Conservation (phyloP, 768 basidiomycete species). For the Termitomyces sp. region DNA sequence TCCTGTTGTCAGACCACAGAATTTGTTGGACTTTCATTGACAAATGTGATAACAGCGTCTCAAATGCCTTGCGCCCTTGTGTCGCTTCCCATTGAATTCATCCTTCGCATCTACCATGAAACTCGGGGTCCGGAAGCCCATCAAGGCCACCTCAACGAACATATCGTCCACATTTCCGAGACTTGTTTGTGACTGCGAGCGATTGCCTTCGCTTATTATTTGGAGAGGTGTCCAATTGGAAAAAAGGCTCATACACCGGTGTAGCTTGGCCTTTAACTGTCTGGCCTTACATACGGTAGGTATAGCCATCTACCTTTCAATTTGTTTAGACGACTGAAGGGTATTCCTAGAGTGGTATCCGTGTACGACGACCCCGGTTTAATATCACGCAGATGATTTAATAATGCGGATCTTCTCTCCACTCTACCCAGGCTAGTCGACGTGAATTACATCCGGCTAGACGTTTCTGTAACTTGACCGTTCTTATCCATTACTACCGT, state of each 20-base stretch:
- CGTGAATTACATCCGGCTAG: not conserved
- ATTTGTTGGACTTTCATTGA: too few relatives aligned
- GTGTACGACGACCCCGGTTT: not conserved
- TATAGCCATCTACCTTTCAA: not conserved
- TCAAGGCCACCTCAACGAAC: too few relatives aligned
- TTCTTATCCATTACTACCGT: not conserved
- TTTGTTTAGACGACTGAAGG: not conserved
- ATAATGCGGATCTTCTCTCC: not conserved
- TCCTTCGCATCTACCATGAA: not conserved
- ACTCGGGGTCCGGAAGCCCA: not conserved
- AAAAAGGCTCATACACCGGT: not conserved
- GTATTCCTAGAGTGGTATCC: not conserved
- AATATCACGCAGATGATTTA: not conserved
- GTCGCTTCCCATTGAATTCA: not conserved
- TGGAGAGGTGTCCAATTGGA: not conserved
- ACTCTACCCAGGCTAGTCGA: not conserved
- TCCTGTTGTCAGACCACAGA: too few relatives aligned
- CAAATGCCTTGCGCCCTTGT: not conserved
- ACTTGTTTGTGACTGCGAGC: not conserved
- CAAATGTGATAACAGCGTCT: too few relatives aligned
- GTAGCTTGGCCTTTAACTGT: not conserved
- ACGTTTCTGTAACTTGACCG: not conserved
- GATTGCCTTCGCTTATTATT: not conserved
- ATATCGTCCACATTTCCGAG: not conserved
- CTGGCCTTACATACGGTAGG: slow-evolving; percentile 1